These are phyloP conservation scores for Lentinula detonsa DNA, from an alignment of 768 basidiomycete genomes.

Conservation along the genomic window DNA sequence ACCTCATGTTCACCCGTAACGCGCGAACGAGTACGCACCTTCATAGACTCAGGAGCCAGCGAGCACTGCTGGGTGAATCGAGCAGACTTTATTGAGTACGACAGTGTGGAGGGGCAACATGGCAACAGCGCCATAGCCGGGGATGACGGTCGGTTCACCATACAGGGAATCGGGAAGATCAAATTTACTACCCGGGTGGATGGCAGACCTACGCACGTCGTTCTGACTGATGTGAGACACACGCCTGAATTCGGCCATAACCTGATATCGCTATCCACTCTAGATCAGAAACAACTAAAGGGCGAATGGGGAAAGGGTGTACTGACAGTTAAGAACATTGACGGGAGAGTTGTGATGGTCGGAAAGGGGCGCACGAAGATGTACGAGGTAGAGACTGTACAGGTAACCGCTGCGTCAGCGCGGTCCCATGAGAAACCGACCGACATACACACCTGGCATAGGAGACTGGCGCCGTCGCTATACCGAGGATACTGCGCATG, in stretches of 20 bases:
- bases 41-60: no score
- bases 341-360: neutral
- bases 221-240: neutral
- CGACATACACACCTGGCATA: neutral
- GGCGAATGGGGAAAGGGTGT: neutral
- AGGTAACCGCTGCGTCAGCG: neutral
- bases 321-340: neutral
- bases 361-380: neutral
- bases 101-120: no score
- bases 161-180: neutral
- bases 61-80: no score
- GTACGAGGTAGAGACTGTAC: neutral
- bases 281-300: no score
- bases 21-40: no score
- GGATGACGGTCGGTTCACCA: rapidly evolving
- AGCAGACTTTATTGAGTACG: no score
- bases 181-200: neutral
- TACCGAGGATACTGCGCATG: conserved; percentile 10
- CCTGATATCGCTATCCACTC: neutral
- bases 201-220: no score
- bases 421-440: neutral
- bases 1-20: no score
- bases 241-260: neutral
- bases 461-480: neutral
- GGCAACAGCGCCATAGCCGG: no score